Conservation (phyloP, 352 stramenopile species). For the Phytophthora pluvialis region DNA sequence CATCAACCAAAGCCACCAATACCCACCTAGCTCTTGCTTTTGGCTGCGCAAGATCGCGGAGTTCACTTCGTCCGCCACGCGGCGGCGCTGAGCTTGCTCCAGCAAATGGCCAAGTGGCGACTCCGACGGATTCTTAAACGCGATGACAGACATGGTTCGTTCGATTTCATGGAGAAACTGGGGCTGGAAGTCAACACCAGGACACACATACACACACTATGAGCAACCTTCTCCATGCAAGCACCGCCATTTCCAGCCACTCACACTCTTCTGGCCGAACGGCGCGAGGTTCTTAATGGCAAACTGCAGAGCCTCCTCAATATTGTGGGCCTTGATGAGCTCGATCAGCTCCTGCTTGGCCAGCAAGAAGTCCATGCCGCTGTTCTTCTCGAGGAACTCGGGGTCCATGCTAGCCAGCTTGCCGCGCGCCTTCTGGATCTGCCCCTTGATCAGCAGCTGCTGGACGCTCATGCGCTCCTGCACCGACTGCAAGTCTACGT, state of each 20-base stretch:
- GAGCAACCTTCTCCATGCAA: background rate
- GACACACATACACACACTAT: background rate
- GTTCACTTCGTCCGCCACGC: slow-evolving; percentile 79
- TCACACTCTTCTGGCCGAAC: slow-evolving; percentile 77
- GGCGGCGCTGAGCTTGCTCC: slow-evolving; percentile 65
- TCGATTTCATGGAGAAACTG: slow-evolving; percentile 82
- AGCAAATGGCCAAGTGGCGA: slow-evolving; percentile 66
- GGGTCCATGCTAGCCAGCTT: slow-evolving; percentile 66
- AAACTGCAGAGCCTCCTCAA: slow-evolving; percentile 74
- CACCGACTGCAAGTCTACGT: slow-evolving; percentile 77
- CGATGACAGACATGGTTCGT: slow-evolving; percentile 76
- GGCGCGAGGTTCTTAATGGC: slow-evolving; percentile 74
- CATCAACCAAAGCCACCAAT: slow-evolving; percentile 1
- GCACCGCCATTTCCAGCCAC: slow-evolving; percentile 17
- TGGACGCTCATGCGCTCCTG: slow-evolving; percentile 78
- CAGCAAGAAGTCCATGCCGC: slow-evolving; percentile 73
- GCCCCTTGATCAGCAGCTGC: slow-evolving; percentile 64
- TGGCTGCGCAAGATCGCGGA: slow-evolving; percentile 72
- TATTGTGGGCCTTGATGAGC: slow-evolving; percentile 71
- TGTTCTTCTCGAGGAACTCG: slow-evolving; percentile 65
- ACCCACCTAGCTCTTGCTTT: slow-evolving; percentile 76
- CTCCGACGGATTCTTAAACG: slow-evolving; percentile 71
- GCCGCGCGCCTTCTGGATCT: slow-evolving; percentile 62
- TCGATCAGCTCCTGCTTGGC: slow-evolving; percentile 85
- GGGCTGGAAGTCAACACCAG: slow-evolving; percentile 35